These are phyloP conservation scores for Cladophialophora psammophila DNA, from an alignment of 2,329 filamentous ascomycete species.

Conservation along the genomic window DNA sequence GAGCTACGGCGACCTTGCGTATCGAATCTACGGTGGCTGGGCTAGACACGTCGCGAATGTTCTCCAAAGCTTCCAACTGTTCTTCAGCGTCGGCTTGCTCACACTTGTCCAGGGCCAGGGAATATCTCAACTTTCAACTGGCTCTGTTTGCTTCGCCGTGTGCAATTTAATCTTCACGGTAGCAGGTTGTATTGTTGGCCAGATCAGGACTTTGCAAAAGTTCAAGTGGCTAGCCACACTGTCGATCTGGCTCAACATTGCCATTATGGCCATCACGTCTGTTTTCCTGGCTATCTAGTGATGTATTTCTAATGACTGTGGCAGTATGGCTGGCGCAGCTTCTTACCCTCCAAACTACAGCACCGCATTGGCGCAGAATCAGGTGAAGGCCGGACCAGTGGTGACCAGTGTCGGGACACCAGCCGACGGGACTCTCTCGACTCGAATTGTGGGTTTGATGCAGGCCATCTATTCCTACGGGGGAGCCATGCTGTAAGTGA, in stretches of 20 bases:
- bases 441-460: not conserved
- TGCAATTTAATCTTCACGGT: not conserved
- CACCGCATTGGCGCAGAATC: not conserved
- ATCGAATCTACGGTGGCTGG: not conserved
- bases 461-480: not conserved
- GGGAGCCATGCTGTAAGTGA: not conserved
- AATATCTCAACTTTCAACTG: slow-evolving; percentile 2
- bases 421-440: not conserved
- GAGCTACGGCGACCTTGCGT: not conserved
- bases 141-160: not conserved
- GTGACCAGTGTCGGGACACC: not conserved
- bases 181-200: not conserved
- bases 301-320: not conserved
- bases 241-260: not conserved
- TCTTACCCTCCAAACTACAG: not conserved
- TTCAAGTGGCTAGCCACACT: not conserved
- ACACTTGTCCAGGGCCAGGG: not conserved
- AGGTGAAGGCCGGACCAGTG: not conserved
- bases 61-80: not conserved
- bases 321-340: not conserved
- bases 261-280: not conserved
- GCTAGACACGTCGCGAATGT: not conserved
- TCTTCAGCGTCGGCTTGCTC: slow-evolving; percentile 3
- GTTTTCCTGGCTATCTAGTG: not conserved
- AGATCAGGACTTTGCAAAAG: not conserved